Base-by-base conservation (phyloP, 306 rosid species). In the Pyrus betulifolia region DNA sequence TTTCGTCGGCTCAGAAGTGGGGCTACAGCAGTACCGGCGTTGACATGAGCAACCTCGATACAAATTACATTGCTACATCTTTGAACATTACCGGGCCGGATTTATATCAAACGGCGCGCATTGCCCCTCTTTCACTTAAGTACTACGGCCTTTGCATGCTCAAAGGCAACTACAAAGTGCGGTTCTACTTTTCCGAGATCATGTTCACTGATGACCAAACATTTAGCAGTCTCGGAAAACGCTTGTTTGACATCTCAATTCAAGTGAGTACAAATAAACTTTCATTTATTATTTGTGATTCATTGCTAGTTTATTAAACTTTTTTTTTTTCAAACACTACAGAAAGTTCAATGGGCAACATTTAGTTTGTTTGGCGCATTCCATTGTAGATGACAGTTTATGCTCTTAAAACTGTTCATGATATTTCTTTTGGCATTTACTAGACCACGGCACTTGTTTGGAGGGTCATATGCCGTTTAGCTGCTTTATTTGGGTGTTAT, bases 181-280 rank as follows among this genome's bases (percentile, higher is more conserved):
- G 78, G 80, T 87, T 89, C 52, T 92, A 93, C 80, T 93, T 93
- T 81, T 88, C 93, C 35, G 96, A 89, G 85, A 88, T 90, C 71
- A 84, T 82, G 87, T 90, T 31, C 35, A 45, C 90, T 15, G 52
- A 76, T 65, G 81, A 85, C 52, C 80, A 79, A 44, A 77, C 79
- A 0, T 88, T 40, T 55, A 69, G 81, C 42, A 85, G 83, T 74
- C 71, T 87, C 12, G 96, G 93, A 6, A 75, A 25, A 85, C 90
- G 93, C 72, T 63, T 91, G 66, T 90, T 93, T 30, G 92, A 93
- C 78, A 86, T 90, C 72, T 89, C 94, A 51, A 81, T 93, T 72
- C 97, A 44, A 44, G 11, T 44, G 82, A 86, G 92, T 90, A 71
- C 25, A 73, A n/a, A 35, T 35, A 35, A 6, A 6, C 40, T 35